These are phyloP conservation scores for Bocquillonia castaneifolia DNA, from an alignment of 441 rosid genomes.

Conservation along the genomic window DNA sequence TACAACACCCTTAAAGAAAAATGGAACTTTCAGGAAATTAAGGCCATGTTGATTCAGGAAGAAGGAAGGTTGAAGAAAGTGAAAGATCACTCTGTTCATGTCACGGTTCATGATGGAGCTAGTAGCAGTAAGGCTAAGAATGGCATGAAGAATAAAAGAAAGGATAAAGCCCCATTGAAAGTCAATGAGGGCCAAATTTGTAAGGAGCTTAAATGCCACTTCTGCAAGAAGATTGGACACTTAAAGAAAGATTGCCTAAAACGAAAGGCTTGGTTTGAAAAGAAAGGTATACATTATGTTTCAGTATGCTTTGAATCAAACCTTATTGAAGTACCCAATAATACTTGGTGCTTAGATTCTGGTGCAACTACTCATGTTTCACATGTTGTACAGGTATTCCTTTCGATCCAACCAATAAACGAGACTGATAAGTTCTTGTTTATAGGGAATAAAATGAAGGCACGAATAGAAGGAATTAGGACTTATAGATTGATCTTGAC, in stretches of 20 bases:
- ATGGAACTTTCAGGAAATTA: conserved; percentile 16
- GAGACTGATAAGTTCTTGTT: background rate
- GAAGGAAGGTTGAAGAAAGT: background rate
- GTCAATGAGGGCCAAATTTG: background rate
- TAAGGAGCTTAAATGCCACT: background rate
- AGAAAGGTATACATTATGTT: too few relatives aligned
- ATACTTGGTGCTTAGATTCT: conserved; percentile 10
- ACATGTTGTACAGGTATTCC: background rate
- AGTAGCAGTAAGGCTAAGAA: background rate
- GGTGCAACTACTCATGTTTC: conserved; percentile 11
- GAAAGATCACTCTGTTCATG: too few relatives aligned
- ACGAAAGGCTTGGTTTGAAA: conserved; percentile 12
- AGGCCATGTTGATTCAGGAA: conserved; percentile 3
- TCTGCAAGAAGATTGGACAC: background rate
- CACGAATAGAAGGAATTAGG: too few relatives aligned
- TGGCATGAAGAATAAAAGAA: background rate
- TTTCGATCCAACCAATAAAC: background rate
- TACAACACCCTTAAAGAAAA: conserved; percentile 21
- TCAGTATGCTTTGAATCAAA: too few relatives aligned
- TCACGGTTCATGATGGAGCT: background rate
- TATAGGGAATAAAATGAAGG: conserved; percentile 5
- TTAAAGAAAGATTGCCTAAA: too few relatives aligned
- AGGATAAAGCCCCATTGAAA: background rate
- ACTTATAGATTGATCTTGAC: too few relatives aligned
- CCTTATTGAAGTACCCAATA: conserved; percentile 8